Base-by-base conservation (phyloP, 305 asterid species). In the Lippia alba region DNA sequence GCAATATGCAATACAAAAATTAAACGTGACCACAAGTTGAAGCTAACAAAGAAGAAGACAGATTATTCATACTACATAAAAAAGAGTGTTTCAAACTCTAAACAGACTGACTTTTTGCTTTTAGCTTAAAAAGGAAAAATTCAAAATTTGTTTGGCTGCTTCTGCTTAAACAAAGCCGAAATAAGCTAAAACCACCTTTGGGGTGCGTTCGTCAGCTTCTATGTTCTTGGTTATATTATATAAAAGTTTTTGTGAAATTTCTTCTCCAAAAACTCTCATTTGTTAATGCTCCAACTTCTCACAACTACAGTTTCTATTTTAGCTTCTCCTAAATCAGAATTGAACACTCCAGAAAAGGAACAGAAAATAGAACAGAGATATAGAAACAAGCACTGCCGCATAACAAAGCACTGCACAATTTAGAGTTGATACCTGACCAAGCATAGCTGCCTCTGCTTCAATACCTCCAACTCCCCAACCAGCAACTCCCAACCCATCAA, bases 401-500 rank as follows among this genome's bases (percentile, higher is more conserved):
- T 46, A 66, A 56, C 19, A 75, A 16, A 45, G 24, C 56, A 15
- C 63, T 19, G 49, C 54, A 64, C 56, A 10, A 57, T 71, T 66
- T 18, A 66, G 55, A 71, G 24, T 51, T 61, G 12, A 34, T 81
- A 86, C 96, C 92, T 89, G 97, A 20, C 98, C 97, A 82, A 92
- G 97, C 98, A 90, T 92, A 34, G 96, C 87, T 53, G 97, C 97
- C 84, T 92, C 98, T 14, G 98, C 97, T 84, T 93, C 97, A 70
- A 93, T 93, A 65, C 98, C 98, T 74, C 98, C 98, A 45, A 93
- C 98, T 33, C 98, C 98, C 97, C 98, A 93, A 74, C 97, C 98
- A 67, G 98, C 97, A 84, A 93, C 97, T 64, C 97, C 96, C 56
- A 92, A 68, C 46, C 97, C 98, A 69, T 90, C 97, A 77, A 90